Evolutionary conservation across 139 green algal genomes (phyloP), one percentile per base, ranked within the genome.

Genomic region (Raphidocelis subcapitata): DNA sequence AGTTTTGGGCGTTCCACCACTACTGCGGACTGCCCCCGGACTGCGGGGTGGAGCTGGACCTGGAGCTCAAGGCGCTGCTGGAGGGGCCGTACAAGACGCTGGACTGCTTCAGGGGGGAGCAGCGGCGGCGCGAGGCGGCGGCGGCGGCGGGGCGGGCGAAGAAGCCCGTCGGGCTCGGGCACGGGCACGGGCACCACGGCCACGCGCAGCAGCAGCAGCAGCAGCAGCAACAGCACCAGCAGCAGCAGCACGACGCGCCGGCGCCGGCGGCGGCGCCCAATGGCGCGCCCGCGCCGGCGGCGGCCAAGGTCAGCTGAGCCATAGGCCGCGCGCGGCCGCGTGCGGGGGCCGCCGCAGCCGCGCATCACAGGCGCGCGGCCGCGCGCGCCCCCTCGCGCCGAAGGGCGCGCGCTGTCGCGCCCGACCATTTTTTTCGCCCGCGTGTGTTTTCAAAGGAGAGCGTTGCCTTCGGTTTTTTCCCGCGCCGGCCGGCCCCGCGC

Each of bases 1-100:
- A 99, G 84, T 89, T 94, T 62, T 94, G 87, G 88, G 93, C 93
- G 8, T 99, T 95, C 84, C 94, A 98, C 82, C 91, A 96, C 82
- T 99, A 99, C 81, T 72, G 72, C 32, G 89, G 89, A 54, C 71
- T 95, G 28, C 92, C 92, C 36, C 83, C 75, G 76, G 76, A 81
- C 66, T 62, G 49, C 21, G 57, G 44, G 16, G 15, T 92, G 10
- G 69, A 84, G 63, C 86, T 93, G 41, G 62, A 89, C 33, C 72
- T 82, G 15, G 76, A 94, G 75, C 73, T 97, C 4, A 86, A 89
- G 68, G 64, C 81, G 76, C 73, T 97, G 44, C 75, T 97, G 36
- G 71, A 84, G 14, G 79, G 75, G 24, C 80, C 91, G 33, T 97
- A 92, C 79, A 71, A 67, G 12, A 88, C 67, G 10, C 73, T 96